Conservation (phyloP, 2,329 filamentous ascomycete genomes). For the Exophiala bonariae region DNA sequence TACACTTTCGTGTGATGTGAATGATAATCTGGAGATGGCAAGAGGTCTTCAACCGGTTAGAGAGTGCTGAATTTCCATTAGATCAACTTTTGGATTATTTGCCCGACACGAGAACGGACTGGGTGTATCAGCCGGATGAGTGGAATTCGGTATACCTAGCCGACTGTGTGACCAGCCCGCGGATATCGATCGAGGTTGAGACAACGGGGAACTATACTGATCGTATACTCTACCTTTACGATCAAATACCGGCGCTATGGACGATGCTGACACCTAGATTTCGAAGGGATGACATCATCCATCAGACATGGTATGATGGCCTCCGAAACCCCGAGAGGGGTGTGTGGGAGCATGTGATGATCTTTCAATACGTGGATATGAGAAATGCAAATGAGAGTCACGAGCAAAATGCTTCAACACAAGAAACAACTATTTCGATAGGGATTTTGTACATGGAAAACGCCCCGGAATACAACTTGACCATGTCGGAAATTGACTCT, state of each 20-base stretch:
- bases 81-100: constrained; percentile 13
- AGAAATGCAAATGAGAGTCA: too few species aligned
- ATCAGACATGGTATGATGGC: too few species aligned
- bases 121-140: constrained; percentile 8
- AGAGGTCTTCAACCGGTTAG: constrained; percentile 3
- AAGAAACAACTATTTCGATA: neutral
- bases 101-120: constrained; percentile 8
- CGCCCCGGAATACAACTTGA: neutral
- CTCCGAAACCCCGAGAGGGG: too few species aligned
- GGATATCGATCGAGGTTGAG: neutral
- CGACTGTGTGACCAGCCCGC: too few species aligned
- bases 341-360: too few species aligned
- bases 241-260: too few species aligned
- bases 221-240: too few species aligned
- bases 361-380: too few species aligned
- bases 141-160: constrained; percentile 12
- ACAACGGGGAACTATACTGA: neutral
- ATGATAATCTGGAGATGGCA: too few species aligned
- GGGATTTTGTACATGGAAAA: constrained; percentile 8
- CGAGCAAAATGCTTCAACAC: neutral
- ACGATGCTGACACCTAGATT: too few species aligned
- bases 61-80: constrained; percentile 8
- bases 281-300: too few species aligned
- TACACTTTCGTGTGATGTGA: too few species aligned
- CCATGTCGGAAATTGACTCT: constrained; percentile 1